A percentile compares a stretch with the other conserved stretches of the same genome.
These are phyloP conservation scores for Eucalyptus leucophloia DNA, from an alignment of 345 rosid genomes.

Conservation along the genomic window DNA sequence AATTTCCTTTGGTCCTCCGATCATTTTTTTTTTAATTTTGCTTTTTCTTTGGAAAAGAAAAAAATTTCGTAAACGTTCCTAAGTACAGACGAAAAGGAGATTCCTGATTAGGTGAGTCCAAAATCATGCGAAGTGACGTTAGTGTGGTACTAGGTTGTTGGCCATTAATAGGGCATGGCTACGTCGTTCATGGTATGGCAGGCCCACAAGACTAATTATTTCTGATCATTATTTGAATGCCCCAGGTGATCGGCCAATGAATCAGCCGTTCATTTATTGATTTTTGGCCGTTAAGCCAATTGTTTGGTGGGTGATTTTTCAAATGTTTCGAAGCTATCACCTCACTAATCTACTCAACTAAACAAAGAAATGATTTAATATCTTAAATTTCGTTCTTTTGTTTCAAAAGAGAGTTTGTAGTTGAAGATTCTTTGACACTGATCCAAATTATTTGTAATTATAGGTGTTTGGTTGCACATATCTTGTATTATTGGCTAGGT, in stretches of 20 bases:
- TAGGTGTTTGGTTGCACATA: neutral
- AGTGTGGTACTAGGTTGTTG: constrained; percentile 49
- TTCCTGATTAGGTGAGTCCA: neutral
- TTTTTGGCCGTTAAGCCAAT: neutral
- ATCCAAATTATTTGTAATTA: neutral
- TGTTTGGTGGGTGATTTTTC: neutral
- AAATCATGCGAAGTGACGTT: neutral
- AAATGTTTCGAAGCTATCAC: neutral
- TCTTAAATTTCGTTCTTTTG: neutral
- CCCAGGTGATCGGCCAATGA: neutral
- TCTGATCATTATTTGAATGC: neutral
- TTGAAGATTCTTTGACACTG: neutral
- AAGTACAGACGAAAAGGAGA: neutral
- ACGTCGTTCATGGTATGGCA: neutral
- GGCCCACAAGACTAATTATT: neutral
- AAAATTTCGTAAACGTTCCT: neutral
- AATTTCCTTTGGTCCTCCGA: neutral
- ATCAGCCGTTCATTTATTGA: neutral
- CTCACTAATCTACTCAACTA: neutral
- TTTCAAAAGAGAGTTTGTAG: neutral
- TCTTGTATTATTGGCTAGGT: neutral
- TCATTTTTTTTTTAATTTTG: too few species aligned
- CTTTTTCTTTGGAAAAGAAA: neutral
- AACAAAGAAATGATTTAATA: neutral
- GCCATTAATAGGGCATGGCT: constrained; percentile 17